phyloP scores from a whole-genome alignment of 2,329 filamentous ascomycete species.

The Ceratocystis cacaofunesta region DNA sequence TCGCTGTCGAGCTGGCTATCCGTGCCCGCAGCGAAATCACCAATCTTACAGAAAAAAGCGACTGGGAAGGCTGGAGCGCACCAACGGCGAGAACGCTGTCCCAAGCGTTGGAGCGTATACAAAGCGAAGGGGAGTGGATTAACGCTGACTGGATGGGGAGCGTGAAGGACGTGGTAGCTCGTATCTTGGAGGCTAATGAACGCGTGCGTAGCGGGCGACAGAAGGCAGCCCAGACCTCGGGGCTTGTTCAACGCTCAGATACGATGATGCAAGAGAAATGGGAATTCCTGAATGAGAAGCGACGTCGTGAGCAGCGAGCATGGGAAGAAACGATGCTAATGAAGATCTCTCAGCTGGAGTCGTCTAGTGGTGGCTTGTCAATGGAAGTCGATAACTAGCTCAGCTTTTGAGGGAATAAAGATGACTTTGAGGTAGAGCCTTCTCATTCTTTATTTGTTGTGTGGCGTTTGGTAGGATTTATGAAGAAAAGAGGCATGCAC shows the following conservation, averaged over 20 bases:
- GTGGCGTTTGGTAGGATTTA: not conserved
- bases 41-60: constrained; percentile 31
- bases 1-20: constrained; percentile 30
- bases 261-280: constrained; percentile 65
- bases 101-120: constrained; percentile 31
- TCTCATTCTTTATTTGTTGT: not conserved
- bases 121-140: constrained; percentile 35
- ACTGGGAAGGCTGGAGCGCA: constrained; percentile 38
- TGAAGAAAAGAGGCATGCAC: not conserved
- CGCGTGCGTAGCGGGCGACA: constrained; percentile 24
- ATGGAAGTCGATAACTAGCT: constrained; percentile 26
- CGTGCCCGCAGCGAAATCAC: constrained; percentile 29
- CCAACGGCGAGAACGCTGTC: constrained; percentile 37
- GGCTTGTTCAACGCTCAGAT: constrained; percentile 36
- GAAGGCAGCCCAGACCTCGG: constrained; percentile 21
- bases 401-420: not conserved
- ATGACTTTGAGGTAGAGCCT: not conserved
- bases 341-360: constrained; percentile 35
- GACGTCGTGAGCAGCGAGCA: constrained; percentile 41
- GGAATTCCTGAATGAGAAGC: constrained; percentile 53
- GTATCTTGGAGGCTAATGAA: constrained; percentile 19
- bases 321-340: constrained; percentile 39
- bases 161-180: constrained; percentile 38
- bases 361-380: constrained; percentile 18
- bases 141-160: constrained; percentile 48